Evolutionary conservation across 1,139 yeast genomes (phyloP).

Genomic region (Arxiozyma telluris): DNA sequence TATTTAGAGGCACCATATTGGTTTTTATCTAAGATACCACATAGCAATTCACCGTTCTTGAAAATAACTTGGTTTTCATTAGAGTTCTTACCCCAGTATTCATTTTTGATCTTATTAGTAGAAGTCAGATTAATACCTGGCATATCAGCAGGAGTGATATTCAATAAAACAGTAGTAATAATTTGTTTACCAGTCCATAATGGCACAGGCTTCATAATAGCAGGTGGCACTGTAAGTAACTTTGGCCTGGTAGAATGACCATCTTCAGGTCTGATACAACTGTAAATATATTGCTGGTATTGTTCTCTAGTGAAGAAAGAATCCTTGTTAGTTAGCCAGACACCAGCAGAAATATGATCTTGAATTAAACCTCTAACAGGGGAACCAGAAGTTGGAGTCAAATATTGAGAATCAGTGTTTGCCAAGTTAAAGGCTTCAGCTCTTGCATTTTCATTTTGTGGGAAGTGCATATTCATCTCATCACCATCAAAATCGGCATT

Average conservation of each 20-base stretch:
- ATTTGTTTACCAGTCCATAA: slow-evolving; percentile 99
- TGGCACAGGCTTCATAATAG: slow-evolving; percentile 76
- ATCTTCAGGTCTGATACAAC: slow-evolving; percentile 94
- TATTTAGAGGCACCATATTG: slow-evolving; percentile 98
- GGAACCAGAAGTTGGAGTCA: slow-evolving; percentile 96
- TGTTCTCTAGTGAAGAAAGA: slow-evolving; percentile 82
- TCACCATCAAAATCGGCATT: slow-evolving; percentile 99
- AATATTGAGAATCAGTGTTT: slow-evolving; percentile 91
- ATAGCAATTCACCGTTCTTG: slow-evolving; percentile 74
- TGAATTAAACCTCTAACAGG: slow-evolving; percentile 98
- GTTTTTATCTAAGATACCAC: slow-evolving; percentile 94
- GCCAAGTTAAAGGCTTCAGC: slow-evolving; percentile 95
- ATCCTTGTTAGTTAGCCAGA: slow-evolving; percentile 92
- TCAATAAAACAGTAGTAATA: slow-evolving; percentile 78
- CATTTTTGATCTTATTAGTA: slow-evolving; percentile 83
- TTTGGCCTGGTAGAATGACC: slow-evolving; percentile 79
- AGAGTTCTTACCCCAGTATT: slow-evolving; percentile 87
- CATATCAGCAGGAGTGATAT: slow-evolving; percentile 75
- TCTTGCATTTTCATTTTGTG: slow-evolving; percentile 95
- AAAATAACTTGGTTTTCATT: slow-evolving; percentile 79
- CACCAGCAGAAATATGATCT: slow-evolving; percentile 98
- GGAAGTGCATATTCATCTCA: slow-evolving; percentile 99
- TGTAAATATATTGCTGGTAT: slow-evolving; percentile 89
- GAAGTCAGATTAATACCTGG: slow-evolving; percentile 85
- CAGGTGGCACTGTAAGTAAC: slow-evolving; percentile 79